phyloP scores from a whole-genome alignment of 2,329 filamentous ascomycete genomes.

The Penicillium sp. region DNA sequence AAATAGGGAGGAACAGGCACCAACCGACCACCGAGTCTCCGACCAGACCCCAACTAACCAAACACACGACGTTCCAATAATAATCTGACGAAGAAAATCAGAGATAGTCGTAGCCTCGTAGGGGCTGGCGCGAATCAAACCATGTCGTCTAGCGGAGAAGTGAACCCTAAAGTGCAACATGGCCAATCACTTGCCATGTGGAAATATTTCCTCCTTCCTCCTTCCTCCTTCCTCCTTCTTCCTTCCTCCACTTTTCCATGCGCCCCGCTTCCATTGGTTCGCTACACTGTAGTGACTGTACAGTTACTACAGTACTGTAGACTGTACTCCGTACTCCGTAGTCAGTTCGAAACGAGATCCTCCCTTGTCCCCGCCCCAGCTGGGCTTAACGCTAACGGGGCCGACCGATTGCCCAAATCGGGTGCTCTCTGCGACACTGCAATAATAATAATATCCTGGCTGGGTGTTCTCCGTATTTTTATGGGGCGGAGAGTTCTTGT shows the following conservation, averaged over 20 bases:
- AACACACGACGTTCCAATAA: too few species aligned
- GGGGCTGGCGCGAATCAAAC: slow-evolving; percentile 13
- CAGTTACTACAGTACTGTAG: too few species aligned
- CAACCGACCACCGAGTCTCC: slow-evolving; percentile 11
- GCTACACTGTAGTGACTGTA: too few species aligned
- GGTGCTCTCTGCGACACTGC: slow-evolving; percentile 10
- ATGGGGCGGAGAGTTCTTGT: neutral
- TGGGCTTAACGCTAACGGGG: slow-evolving; percentile 17
- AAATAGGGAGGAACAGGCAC: slow-evolving; percentile 30
- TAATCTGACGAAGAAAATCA: slow-evolving; percentile 5
- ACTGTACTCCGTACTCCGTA: too few species aligned
- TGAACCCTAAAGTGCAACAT: slow-evolving; percentile 28
- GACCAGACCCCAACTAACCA: too few species aligned
- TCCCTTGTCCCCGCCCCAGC: neutral
- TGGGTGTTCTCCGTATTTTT: neutral
- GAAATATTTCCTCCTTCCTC: neutral
- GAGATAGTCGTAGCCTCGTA: slow-evolving; percentile 5
- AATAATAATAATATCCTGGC: neutral
- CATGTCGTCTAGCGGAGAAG: slow-evolving; percentile 1
- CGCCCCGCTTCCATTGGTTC: neutral
- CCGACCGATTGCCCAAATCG: slow-evolving; percentile 25
- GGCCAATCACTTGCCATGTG: slow-evolving; percentile 18
- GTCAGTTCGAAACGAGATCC: slow-evolving; percentile 10
- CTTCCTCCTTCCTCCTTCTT: neutral
- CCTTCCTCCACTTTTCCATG: neutral